Evolutionary conservation across 495 filamentous ascomycete species (phyloP).

Genomic region (Rostrohypoxylon terebratum): DNA sequence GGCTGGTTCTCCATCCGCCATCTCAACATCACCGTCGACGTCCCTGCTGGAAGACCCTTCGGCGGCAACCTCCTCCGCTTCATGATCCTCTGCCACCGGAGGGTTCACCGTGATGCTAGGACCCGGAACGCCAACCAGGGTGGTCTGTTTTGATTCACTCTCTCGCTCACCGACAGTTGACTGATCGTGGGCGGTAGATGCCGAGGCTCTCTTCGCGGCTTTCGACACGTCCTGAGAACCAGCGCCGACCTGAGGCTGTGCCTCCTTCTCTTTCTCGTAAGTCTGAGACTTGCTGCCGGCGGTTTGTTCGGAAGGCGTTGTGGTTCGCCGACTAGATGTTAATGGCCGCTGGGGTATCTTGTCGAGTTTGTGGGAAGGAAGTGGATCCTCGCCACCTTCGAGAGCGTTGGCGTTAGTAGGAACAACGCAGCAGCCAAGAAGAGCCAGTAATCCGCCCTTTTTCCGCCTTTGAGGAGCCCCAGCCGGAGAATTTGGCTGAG

Average conservation of each 20-base stretch:
- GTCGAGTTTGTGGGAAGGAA: constrained; percentile 74
- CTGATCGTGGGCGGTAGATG: constrained; percentile 57
- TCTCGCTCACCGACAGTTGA: constrained; percentile 58
- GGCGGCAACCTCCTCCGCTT: constrained; percentile 40
- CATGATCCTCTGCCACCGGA: constrained; percentile 49
- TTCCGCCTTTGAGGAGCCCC: constrained; percentile 64
- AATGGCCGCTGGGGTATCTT: constrained; percentile 64
- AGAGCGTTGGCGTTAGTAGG: constrained; percentile 71
- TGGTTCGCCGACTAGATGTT: constrained; percentile 66
- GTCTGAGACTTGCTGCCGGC: constrained; percentile 61
- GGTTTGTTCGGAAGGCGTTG: constrained; percentile 66
- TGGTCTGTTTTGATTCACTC: constrained; percentile 61
- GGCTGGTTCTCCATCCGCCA: constrained; percentile 65
- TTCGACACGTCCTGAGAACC: constrained; percentile 49
- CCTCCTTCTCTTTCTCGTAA: constrained; percentile 58
- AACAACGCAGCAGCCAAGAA: constrained; percentile 84
- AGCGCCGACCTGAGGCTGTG: constrained; percentile 40
- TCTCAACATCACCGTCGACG: constrained; percentile 71
- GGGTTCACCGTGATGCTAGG: constrained; percentile 61
- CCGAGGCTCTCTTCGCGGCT: constrained; percentile 59
- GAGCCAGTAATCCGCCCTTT: constrained; percentile 75
- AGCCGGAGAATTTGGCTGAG: constrained; percentile 61
- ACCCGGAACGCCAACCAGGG: constrained; percentile 52
- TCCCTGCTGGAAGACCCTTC: constrained; percentile 50
- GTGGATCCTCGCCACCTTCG: constrained; percentile 67